Evolutionary conservation across 2,329 filamentous ascomycete species (phyloP).

Genomic region (Exophiala phaeomuriformis): DNA sequence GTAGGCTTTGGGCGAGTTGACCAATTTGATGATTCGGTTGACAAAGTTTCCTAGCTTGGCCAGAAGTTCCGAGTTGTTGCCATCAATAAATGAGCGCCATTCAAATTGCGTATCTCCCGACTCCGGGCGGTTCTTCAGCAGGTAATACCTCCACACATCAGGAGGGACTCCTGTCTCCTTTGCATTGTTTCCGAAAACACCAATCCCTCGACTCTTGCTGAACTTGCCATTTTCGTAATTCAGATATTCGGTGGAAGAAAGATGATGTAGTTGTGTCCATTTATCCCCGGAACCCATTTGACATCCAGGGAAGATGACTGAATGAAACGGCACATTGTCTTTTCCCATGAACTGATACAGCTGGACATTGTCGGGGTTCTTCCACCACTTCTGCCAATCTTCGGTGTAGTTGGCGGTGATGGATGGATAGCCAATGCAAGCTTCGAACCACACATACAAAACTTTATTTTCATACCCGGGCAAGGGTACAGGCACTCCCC

Average conservation of each 20-base stretch:
- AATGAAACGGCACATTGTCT: constrained; percentile 80
- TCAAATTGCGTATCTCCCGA: constrained; percentile 82
- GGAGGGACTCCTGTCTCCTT: constrained; percentile 76
- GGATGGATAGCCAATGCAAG: constrained; percentile 89
- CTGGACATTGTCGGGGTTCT: constrained; percentile 76
- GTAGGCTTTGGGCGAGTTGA: constrained; percentile 61
- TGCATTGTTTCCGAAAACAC: constrained; percentile 85
- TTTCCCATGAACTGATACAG: constrained; percentile 97
- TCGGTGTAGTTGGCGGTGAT: constrained; percentile 86
- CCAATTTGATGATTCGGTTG: constrained; percentile 67
- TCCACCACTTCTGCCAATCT: constrained; percentile 93
- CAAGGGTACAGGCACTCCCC: constrained; percentile 62
- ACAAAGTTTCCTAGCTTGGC: constrained; percentile 66
- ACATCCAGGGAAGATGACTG: constrained; percentile 82
- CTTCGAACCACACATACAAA: constrained; percentile 90
- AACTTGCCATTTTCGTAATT: constrained; percentile 90
- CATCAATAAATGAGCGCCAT: constrained; percentile 73
- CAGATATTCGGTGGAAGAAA: constrained; percentile 83
- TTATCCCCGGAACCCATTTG: constrained; percentile 76
- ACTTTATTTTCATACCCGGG: constrained; percentile 67
- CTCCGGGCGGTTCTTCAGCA: constrained; percentile 78
- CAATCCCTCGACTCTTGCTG: constrained; percentile 80
- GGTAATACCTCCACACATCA: constrained; percentile 90
- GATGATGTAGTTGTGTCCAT: constrained; percentile 83
- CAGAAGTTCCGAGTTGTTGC: constrained; percentile 84